These are phyloP conservation scores for Apiospora arundinis DNA, from an alignment of 2,329 filamentous ascomycete genomes.

Conservation along the genomic window DNA sequence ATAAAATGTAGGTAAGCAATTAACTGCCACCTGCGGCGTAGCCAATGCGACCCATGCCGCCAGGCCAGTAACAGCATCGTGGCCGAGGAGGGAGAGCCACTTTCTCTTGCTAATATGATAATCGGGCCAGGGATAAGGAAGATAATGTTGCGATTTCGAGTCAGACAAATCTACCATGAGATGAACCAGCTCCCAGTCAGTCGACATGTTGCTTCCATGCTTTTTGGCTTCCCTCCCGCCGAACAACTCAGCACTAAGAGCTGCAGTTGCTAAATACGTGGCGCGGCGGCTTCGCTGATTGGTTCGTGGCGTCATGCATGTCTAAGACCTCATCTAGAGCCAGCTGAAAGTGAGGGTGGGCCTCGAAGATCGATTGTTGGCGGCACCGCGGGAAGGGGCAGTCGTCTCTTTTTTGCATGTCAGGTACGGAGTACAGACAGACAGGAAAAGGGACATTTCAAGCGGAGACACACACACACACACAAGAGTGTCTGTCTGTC, in stretches of 20 bases:
- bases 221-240: not conserved
- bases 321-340: slow-evolving; percentile 4
- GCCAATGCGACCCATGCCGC: not conserved
- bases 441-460: not conserved
- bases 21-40: not conserved
- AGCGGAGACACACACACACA: not conserved
- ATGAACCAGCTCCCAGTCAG: slow-evolving; percentile 4
- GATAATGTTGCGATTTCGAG: not conserved
- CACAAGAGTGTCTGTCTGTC: no score
- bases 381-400: not conserved
- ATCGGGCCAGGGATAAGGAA: not conserved
- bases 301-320: not conserved
- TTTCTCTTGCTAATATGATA: not conserved
- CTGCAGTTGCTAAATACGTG: slow-evolving; percentile 5
- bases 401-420: slow-evolving; percentile 1
- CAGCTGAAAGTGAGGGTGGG: slow-evolving; percentile 13
- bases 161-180: not conserved
- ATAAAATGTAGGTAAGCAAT: not conserved
- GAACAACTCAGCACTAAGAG: not conserved
- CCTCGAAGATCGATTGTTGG: not conserved
- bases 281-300: not conserved
- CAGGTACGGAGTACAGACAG: not conserved
- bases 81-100: not conserved
- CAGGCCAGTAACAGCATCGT: not conserved
- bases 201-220: no score